Conservation (phyloP, 192 early-diverging fungal species). For the Coemansia sp. region DNA sequence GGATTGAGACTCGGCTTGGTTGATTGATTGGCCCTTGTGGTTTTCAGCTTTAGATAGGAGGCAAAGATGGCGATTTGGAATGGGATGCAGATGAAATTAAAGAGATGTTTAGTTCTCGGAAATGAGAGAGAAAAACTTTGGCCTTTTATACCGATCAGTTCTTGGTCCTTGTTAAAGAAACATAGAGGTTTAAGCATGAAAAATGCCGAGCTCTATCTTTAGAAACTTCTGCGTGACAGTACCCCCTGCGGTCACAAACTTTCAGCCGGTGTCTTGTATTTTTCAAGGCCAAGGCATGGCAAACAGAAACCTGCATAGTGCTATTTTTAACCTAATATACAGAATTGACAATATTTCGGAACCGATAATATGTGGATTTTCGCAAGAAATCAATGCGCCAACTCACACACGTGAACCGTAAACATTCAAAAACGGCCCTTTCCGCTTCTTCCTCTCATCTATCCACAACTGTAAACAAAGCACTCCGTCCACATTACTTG, state of each 20-base stretch:
- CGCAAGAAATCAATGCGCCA: constrained; percentile 17
- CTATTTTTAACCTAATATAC: constrained; percentile 9
- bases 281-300: constrained; percentile 14
- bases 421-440: neutral
- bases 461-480: neutral
- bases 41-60: neutral
- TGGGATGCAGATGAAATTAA: neutral
- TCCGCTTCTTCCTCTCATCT: constrained; percentile 16
- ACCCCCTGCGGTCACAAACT: constrained; percentile 3
- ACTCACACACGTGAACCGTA: constrained; percentile 5
- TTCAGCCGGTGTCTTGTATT: constrained; percentile 1
- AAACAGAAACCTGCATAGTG: constrained; percentile 2
- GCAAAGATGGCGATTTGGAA: neutral
- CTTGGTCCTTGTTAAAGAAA: neutral
- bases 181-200: neutral
- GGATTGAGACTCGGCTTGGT: no score
- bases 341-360: neutral
- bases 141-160: constrained; percentile 8
- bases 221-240: constrained; percentile 4
- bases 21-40: no score
- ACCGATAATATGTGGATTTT: constrained; percentile 3
- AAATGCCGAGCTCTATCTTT: constrained; percentile 16
- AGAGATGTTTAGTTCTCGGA: neutral
- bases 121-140: neutral
- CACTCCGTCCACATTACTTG: neutral